Percentiles rank a stretch among this genome's conserved stretches.
Conservation (phyloP, 2,329 filamentous ascomycete genomes). For the Niveomyces coronatus region DNA sequence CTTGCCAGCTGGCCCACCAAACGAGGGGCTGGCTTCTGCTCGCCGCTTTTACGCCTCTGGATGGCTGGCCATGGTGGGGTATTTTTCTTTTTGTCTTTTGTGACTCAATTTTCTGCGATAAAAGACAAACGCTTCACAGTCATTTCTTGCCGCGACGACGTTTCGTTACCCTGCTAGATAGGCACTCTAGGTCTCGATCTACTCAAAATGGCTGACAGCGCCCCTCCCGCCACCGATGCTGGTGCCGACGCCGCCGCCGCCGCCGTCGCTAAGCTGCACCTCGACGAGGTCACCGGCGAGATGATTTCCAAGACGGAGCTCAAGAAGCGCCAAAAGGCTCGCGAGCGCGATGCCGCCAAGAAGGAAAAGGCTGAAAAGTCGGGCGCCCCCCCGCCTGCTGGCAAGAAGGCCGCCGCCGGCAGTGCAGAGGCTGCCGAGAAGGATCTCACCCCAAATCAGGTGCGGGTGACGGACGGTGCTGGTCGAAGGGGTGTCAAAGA, state of each 20-base stretch:
- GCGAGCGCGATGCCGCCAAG: conserved; percentile 82
- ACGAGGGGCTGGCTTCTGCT: too few relatives aligned
- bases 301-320: conserved; percentile 73
- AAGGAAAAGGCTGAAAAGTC: conserved; percentile 71
- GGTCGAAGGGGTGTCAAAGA: neutral
- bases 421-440: conserved; percentile 53
- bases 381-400: conserved; percentile 54
- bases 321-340: conserved; percentile 92
- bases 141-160: neutral
- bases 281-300: conserved; percentile 92
- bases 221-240: conserved; percentile 18
- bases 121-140: conserved; percentile 1
- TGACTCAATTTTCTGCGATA: conserved; percentile 7
- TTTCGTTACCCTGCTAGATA: too few relatives aligned
- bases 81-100: conserved; percentile 6
- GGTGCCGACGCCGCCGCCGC: conserved; percentile 42
- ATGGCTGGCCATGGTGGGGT: conserved; percentile 5
- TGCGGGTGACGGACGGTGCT: conserved; percentile 10
- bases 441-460: conserved; percentile 47
- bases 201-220: conserved; percentile 23
- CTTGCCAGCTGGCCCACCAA: too few relatives aligned
- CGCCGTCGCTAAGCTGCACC: conserved; percentile 60
- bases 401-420: conserved; percentile 18
- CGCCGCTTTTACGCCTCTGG: neutral
- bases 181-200: neutral